Evolutionary conservation across 805 yeast species (phyloP), one percentile per base, ranked within the genome.

Genomic region (Monosporozyma solicola): DNA sequence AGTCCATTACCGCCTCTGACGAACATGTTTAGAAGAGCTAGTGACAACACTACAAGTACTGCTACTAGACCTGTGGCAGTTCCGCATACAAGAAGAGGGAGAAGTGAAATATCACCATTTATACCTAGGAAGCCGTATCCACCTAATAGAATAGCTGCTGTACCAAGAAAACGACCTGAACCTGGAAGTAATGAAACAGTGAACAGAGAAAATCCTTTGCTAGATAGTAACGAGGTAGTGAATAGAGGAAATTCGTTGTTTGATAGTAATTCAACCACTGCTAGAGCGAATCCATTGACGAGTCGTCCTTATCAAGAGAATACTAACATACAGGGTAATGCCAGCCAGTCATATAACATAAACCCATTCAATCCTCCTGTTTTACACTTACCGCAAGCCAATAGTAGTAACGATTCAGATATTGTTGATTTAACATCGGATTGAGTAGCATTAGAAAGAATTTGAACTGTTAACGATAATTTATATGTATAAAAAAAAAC

Each of bases 381-480:
- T n/a, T 29, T 29, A n/a, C 11, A 37, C 33, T 15, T 7, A 20
- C 15, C 16, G 5, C 44, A 16, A 29, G n/a, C 16, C 32, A 35
- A 48, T 24, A 25, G n/a, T 39, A 45, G 49, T 49, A 37, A 32
- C 46, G 37, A 33, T 24, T 35, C 41, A n/a, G 59, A 54, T 22
- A 29, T 56, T 7, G 53, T 56, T 31, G 59, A 56, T 53, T 46
- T 56, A 15, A 56, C 59, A 11, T 56, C 57, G 9, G 59, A 56
- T 49, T 55, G n/a, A 50, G 63, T 75, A 22, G 85, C 83, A 44
- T 20, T 15, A 25, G 44, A 39, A n/a, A 10, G 15, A 51, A 35
- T 20, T 20, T 9, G 47, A 24, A 39, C 20, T 16, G 22, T 24
- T 5, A 27, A 25, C 1, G 20, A 20, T 20, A 20, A 20, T 20